These are phyloP conservation scores for Carex sylvatica DNA, from an alignment of 202 grass and related monocot species.

Conservation along the genomic window DNA sequence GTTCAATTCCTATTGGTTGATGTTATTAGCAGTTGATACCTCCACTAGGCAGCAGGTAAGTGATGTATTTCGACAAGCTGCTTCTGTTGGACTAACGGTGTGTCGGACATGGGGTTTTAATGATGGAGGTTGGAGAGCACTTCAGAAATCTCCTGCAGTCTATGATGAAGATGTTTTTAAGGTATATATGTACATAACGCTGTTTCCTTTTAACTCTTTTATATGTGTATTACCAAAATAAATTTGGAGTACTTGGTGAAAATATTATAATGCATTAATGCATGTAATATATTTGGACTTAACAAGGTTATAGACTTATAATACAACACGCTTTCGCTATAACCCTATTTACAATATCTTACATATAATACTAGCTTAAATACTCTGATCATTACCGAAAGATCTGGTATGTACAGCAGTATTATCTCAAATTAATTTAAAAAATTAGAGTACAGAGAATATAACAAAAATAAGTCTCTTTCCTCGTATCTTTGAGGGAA, in stretches of 20 bases:
- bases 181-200: constrained; percentile 21
- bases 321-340: background rate
- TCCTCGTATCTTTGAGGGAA: background rate
- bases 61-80: constrained; percentile 54
- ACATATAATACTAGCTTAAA: background rate
- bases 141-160: constrained; percentile 57
- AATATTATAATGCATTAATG: background rate
- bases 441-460: background rate
- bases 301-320: background rate
- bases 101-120: constrained; percentile 71
- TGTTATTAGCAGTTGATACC: constrained; percentile 54
- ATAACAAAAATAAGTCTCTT: background rate
- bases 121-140: constrained; percentile 66
- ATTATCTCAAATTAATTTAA: background rate
- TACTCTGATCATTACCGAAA: background rate
- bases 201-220: background rate
- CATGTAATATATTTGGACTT: background rate
- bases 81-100: constrained; percentile 43
- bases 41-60: constrained; percentile 52
- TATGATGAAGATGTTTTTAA: constrained; percentile 74
- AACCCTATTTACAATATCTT: background rate
- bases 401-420: background rate
- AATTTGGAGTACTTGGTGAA: background rate
- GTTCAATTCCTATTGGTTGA: constrained; percentile 77
- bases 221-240: background rate